phyloP scores from a whole-genome alignment of 176 grass and related monocot genomes.

The Oryza meyeriana region DNA sequence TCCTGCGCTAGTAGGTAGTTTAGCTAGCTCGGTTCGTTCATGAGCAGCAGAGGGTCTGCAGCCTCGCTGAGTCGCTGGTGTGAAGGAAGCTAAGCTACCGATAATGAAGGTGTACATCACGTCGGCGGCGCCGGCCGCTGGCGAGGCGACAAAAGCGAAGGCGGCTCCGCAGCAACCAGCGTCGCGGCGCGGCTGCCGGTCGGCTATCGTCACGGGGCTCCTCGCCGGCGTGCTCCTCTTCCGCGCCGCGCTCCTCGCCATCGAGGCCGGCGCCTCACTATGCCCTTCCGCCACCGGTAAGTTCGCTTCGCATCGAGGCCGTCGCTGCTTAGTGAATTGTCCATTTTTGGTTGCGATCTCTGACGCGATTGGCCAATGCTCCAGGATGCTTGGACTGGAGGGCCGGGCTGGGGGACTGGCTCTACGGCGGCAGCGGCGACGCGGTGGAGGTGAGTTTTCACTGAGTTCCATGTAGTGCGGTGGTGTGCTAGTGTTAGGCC shows the following conservation, averaged over 20 bases:
- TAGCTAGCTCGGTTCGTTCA: background rate
- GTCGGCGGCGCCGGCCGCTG: background rate
- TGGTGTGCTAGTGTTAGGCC: background rate
- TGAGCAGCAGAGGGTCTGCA: constrained; percentile 9
- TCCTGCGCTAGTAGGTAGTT: background rate
- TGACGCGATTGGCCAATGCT: background rate
- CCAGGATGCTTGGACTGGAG: constrained; percentile 81
- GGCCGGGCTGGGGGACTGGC: constrained; percentile 46
- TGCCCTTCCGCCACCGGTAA: constrained; percentile 55
- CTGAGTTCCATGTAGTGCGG: background rate
- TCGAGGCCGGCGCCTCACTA: constrained; percentile 76
- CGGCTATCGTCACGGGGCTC: constrained; percentile 52
- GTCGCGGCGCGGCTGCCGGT: constrained; percentile 46
- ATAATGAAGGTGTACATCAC: constrained; percentile 64
- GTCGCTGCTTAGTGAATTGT: background rate
- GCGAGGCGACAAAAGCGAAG: constrained; percentile 32
- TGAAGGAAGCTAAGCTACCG: background rate
- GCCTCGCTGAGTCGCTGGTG: background rate
- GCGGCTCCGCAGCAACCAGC: background rate
- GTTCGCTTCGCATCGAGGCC: background rate
- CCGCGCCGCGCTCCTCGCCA: constrained; percentile 65
- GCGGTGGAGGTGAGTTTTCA: constrained; percentile 60
- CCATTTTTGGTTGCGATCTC: background rate
- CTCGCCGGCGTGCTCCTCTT: constrained; percentile 75
- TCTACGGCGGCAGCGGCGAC: constrained; percentile 50